phyloP scores from a whole-genome alignment of 805 yeast species.

The Saturnispora halmiae region DNA sequence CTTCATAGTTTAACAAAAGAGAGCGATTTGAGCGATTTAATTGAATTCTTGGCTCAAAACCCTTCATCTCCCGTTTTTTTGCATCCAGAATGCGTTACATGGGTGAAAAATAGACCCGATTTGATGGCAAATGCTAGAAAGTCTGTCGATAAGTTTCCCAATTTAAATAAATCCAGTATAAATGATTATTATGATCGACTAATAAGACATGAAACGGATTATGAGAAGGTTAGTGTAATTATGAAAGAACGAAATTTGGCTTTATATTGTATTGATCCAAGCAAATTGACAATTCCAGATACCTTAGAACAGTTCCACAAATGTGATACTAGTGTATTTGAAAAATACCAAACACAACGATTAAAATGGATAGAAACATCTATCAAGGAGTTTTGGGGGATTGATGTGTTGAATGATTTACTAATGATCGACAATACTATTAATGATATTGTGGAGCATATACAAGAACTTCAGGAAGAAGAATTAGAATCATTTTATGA shows the following conservation, averaged over 20 bases:
- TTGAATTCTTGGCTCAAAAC: neutral
- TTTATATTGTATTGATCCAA: conserved; percentile 2
- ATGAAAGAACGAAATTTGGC: conserved; percentile 4
- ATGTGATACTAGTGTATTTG: neutral
- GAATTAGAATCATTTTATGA: conserved; percentile 20
- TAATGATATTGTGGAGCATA: conserved; percentile 14
- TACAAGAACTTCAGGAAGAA: conserved; percentile 13
- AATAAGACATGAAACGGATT: neutral
- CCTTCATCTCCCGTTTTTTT: conserved; percentile 4
- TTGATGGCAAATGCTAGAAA: neutral
- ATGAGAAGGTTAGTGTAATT: neutral
- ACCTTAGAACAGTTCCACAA: conserved; percentile 5
- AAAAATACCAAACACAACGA: conserved; percentile 1
- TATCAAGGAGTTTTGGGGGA: conserved; percentile 1
- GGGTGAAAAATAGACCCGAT: neutral
- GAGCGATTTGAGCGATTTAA: neutral
- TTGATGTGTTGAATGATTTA: conserved; percentile 1
- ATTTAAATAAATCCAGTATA: neutral
- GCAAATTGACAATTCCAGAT: conserved; percentile 4
- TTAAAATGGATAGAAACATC: conserved; percentile 3
- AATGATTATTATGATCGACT: neutral
- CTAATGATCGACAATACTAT: conserved; percentile 2
- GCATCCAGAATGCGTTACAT: conserved; percentile 2
- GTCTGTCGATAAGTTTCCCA: neutral
- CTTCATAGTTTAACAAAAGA: neutral